Conservation (phyloP, 2,329 filamentous ascomycete genomes). For the Alternaria incomplexa region DNA sequence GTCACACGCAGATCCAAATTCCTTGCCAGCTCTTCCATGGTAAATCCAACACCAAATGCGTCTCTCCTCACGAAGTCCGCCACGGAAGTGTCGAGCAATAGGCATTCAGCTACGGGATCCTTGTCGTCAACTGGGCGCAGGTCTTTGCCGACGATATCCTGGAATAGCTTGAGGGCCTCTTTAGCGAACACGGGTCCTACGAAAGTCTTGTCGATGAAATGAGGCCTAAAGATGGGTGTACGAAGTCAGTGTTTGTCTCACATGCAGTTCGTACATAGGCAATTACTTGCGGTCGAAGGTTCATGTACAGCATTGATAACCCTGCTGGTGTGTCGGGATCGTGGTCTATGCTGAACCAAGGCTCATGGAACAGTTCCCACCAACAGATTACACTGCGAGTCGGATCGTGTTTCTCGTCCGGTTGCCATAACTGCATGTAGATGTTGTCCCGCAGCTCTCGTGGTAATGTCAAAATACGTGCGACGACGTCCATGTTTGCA, state of each 20-base stretch:
- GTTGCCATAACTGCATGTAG: conserved; percentile 6
- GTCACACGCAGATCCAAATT: conserved; percentile 11
- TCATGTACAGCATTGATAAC: not conserved
- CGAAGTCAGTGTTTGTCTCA: too few species aligned
- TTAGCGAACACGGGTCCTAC: conserved; percentile 1
- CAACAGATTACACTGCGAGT: conserved; percentile 5
- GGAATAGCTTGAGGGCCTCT: conserved; percentile 5
- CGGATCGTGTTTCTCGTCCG: not conserved
- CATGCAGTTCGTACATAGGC: too few species aligned
- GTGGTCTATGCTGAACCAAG: conserved; percentile 1
- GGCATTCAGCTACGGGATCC: conserved; percentile 1
- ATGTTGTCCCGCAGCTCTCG: conserved; percentile 11
- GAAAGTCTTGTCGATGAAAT: conserved; percentile 11
- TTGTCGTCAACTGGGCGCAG: not conserved
- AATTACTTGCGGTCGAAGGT: not conserved
- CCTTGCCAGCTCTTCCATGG: conserved; percentile 4
- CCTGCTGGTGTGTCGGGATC: not conserved
- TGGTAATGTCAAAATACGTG: conserved; percentile 2
- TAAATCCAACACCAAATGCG: conserved; percentile 4
- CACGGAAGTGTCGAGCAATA: not conserved
- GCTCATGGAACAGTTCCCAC: conserved; percentile 7
- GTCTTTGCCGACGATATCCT: conserved; percentile 5
- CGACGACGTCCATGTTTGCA: conserved; percentile 1
- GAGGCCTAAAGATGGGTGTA: not conserved
- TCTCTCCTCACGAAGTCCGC: conserved; percentile 10